phyloP scores from a whole-genome alignment of 805 yeast species.

The Wickerhamomyces subpelliculosus region DNA sequence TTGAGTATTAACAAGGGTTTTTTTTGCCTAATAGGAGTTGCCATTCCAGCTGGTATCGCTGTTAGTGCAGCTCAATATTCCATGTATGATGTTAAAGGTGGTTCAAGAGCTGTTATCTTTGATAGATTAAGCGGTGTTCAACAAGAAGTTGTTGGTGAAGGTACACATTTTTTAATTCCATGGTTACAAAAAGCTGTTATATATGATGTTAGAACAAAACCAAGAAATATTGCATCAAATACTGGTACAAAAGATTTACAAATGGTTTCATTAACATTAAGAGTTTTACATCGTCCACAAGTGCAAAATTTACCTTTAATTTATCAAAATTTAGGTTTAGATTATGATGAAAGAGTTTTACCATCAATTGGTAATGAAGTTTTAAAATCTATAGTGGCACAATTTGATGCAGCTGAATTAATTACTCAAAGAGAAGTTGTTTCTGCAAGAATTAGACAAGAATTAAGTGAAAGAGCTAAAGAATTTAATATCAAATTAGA shows the following conservation, averaged over 20 bases:
- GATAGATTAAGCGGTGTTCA: slow-evolving; percentile 89
- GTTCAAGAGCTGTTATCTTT: slow-evolving; percentile 90
- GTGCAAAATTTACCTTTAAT: slow-evolving; percentile 74
- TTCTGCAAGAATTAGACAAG: slow-evolving; percentile 80
- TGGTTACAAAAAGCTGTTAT: slow-evolving; percentile 92
- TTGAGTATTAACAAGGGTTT: too few relatives aligned
- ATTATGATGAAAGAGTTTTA: slow-evolving; percentile 89
- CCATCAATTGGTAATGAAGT: slow-evolving; percentile 94
- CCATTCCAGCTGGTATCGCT: slow-evolving; percentile 66
- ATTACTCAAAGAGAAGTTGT: slow-evolving; percentile 97
- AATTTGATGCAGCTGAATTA: slow-evolving; percentile 92
- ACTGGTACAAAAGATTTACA: slow-evolving; percentile 98
- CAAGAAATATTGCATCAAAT: slow-evolving; percentile 86
- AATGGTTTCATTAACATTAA: slow-evolving; percentile 85
- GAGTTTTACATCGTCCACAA: slow-evolving; percentile 93
- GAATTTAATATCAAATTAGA: slow-evolving; percentile 90
- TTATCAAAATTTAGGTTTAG: slow-evolving; percentile 86
- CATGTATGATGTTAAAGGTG: slow-evolving; percentile 93
- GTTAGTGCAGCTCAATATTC: slow-evolving; percentile 72
- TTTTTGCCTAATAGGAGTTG: slow-evolving; percentile 32
- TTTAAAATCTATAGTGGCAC: slow-evolving; percentile 84
- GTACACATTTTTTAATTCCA: slow-evolving; percentile 91
- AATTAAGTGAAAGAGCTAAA: slow-evolving; percentile 70
- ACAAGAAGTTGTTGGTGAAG: slow-evolving; percentile 87
- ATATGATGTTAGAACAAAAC: slow-evolving; percentile 92